phyloP scores from a whole-genome alignment of 208 protist species.

The Trypanosoma brucei region DNA sequence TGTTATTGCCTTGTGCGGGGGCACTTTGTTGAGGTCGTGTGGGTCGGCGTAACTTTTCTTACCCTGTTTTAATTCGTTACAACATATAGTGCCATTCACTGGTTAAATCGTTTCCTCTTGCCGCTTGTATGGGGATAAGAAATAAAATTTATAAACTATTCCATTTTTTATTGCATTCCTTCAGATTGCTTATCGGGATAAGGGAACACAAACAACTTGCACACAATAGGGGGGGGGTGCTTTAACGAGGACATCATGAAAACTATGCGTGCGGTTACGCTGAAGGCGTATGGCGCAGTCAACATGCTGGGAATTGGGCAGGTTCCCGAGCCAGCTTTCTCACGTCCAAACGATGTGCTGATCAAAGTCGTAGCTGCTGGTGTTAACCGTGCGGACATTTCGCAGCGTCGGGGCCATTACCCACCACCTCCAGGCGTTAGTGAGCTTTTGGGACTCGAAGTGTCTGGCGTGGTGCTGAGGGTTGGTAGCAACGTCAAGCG shows the following conservation, averaged over 20 bases:
- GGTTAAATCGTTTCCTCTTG: no score
- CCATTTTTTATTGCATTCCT: no score
- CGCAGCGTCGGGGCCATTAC: constrained; percentile 82
- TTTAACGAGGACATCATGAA: constrained; percentile 31
- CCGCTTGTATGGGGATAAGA: no score
- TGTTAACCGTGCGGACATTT: constrained; percentile 85
- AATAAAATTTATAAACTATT: no score
- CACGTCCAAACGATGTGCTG: constrained; percentile 51
- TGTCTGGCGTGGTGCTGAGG: constrained; percentile 74
- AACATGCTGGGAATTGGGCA: constrained; percentile 56
- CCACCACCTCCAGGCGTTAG: constrained; percentile 72
- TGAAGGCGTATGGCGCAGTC: constrained; percentile 64
- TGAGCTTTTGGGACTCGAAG: constrained; percentile 89
- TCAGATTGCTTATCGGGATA: not conserved
- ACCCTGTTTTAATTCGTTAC: no score
- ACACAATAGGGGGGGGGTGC: not conserved
- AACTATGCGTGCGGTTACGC: constrained; percentile 71
- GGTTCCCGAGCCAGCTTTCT: constrained; percentile 35
- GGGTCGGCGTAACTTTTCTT: no score
- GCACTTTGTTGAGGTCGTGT: no score
- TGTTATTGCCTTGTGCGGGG: no score
- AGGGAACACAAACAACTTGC: not conserved
- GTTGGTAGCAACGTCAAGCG: constrained; percentile 49
- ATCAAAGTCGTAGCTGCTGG: constrained; percentile 86
- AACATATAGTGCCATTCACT: no score